Conservation (phyloP, 148 eudicot species). For the Diospyros lotus region DNA sequence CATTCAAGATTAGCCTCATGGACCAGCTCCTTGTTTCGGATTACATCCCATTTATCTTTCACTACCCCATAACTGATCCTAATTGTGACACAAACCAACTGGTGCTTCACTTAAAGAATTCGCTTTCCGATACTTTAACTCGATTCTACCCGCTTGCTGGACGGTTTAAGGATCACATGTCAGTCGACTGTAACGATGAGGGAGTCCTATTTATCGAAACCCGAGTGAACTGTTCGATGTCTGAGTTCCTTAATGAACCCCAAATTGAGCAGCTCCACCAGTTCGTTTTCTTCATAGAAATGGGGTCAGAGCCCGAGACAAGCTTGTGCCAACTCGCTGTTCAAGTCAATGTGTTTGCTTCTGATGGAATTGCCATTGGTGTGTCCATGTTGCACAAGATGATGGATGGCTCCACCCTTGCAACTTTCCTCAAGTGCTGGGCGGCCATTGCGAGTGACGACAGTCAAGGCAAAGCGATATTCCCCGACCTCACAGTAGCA, state of each 20-base stretch:
- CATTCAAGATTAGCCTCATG: not conserved
- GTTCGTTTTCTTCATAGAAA: constrained; percentile 2
- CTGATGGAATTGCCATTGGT: constrained; percentile 7
- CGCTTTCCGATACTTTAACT: constrained; percentile 7
- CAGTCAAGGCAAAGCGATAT: not conserved
- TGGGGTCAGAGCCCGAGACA: not conserved
- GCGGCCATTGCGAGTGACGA: not conserved
- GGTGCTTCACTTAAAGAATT: not conserved
- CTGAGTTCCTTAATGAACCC: constrained; percentile 11
- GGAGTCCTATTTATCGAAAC: constrained; percentile 11
- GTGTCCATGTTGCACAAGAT: constrained; percentile 9
- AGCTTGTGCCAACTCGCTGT: not conserved
- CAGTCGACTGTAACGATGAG: constrained; percentile 16
- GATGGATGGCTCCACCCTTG: constrained; percentile 2
- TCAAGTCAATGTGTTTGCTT: not conserved
- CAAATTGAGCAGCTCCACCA: not conserved
- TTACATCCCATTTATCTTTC: not conserved
- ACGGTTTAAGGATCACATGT: not conserved
- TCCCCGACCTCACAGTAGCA: not conserved
- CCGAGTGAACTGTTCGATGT: not conserved
- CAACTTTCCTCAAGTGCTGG: constrained; percentile 15
- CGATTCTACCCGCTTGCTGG: constrained; percentile 16
- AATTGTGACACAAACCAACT: not conserved
- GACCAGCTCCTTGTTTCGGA: not conserved
- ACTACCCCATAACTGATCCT: not conserved